phyloP scores from a whole-genome alignment of 1,284 basidiomycete genomes.

The Malassezia sp. region DNA sequence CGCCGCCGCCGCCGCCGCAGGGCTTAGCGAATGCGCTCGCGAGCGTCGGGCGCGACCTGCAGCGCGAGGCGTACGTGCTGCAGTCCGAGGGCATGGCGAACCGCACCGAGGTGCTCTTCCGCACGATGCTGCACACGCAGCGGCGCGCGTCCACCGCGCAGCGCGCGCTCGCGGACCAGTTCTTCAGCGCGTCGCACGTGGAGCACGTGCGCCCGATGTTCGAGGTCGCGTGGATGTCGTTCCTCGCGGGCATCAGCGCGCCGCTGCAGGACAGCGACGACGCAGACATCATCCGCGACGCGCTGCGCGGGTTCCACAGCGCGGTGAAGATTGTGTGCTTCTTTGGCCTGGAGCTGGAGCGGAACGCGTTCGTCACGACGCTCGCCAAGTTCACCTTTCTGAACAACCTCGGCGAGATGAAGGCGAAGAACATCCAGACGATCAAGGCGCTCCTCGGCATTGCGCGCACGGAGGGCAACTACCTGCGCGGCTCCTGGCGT shows the following conservation, averaged over 20 bases:
- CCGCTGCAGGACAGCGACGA: conserved; percentile 44
- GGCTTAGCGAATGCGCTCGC: conserved; percentile 41
- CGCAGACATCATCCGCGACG: conserved; percentile 33
- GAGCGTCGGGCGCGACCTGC: conserved; percentile 40
- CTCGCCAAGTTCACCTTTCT: conserved; percentile 47
- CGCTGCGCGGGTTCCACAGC: conserved; percentile 41
- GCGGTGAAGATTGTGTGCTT: conserved; percentile 45
- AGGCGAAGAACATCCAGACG: conserved; percentile 45
- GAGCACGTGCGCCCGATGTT: conserved; percentile 47
- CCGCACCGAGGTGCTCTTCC: conserved; percentile 45
- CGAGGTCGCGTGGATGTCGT: conserved; percentile 47
- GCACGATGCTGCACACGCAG: conserved; percentile 46
- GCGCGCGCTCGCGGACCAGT: conserved; percentile 41
- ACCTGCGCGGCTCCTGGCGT: conserved; percentile 44
- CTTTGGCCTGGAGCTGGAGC: conserved; percentile 44
- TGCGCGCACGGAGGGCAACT: conserved; percentile 45
- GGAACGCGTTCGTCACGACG: conserved; percentile 46
- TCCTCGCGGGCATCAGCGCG: conserved; percentile 42
- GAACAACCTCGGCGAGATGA: conserved; percentile 47
- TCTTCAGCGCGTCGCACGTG: conserved; percentile 45
- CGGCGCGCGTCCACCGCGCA: conserved; percentile 35
- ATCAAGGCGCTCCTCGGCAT: conserved; percentile 46
- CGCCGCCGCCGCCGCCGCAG: conserved; percentile 14
- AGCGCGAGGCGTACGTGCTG: conserved; percentile 43
- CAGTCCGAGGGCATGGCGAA: conserved; percentile 46